Percentiles rank a stretch among this genome's conserved stretches.
These are phyloP conservation scores for Apiotrichum brassicae DNA, from an alignment of 1,284 basidiomycete species.

Conservation along the genomic window DNA sequence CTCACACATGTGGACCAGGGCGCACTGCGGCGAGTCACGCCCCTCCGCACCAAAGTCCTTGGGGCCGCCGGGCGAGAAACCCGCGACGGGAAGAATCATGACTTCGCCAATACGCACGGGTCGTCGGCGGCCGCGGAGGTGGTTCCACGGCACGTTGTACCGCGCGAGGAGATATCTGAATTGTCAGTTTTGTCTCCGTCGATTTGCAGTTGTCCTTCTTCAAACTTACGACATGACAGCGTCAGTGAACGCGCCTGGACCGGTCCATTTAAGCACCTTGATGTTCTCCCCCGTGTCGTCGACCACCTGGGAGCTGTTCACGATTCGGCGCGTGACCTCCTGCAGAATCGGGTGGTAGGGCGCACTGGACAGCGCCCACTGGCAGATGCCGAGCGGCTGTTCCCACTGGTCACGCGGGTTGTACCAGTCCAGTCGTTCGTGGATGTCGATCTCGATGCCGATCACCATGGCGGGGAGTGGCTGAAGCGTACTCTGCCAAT, in stretches of 20 bases:
- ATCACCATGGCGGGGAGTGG: slow-evolving; percentile 40
- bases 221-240: slow-evolving; percentile 33
- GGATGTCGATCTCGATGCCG: slow-evolving; percentile 47
- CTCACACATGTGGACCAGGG: slow-evolving; percentile 29
- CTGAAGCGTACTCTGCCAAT: slow-evolving; percentile 19
- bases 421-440: slow-evolving; percentile 19
- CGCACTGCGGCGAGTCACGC: slow-evolving; percentile 29
- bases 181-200: no score
- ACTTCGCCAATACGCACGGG: slow-evolving; percentile 46
- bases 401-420: slow-evolving; percentile 28
- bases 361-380: slow-evolving; percentile 45
- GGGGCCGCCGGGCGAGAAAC: slow-evolving; percentile 40
- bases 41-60: slow-evolving; percentile 30
- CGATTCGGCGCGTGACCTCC: slow-evolving; percentile 42
- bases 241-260: slow-evolving; percentile 39
- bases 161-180: slow-evolving; percentile 39
- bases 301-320: slow-evolving; percentile 28
- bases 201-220: slow-evolving; percentile 3
- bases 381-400: slow-evolving; percentile 40
- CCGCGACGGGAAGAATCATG: slow-evolving; percentile 44
- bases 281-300: slow-evolving; percentile 4
- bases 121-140: slow-evolving; percentile 34
- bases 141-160: slow-evolving; percentile 44
- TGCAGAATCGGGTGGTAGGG: slow-evolving; percentile 46
- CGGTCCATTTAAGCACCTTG: slow-evolving; percentile 45